Evolutionary conservation across 306 rosid genomes (phyloP), one percentile per base, ranked within the genome.

Genomic region (Morella rubra): DNA sequence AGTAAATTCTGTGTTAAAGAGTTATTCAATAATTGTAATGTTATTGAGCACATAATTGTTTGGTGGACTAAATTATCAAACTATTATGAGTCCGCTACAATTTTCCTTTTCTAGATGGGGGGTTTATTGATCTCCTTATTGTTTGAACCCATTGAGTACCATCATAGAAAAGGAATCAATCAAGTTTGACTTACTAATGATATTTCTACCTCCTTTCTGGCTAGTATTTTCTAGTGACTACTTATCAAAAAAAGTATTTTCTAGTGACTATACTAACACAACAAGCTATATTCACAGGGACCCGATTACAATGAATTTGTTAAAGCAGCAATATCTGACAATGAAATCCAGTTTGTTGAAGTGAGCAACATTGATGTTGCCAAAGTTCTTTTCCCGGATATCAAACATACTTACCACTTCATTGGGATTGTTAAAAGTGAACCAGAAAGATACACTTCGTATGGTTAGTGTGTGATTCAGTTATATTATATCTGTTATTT

Each of bases 401-500:
- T 83, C 61, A 82, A 74, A 81, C 42, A 80, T 74, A 64, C 91
- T 74, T 79, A 47, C 60, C 73, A 6, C 73, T 90, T 89, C 74
- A 76, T 95, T 82, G 97, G 97, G 73, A 82, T 95, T 50, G 96
- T 90, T 70, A 92, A 95, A 81, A 84, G 85, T 20, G 97, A 95
- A 81, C 91, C 93, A 0, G 99, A 95, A 86, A 92, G 87, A 89
- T 89, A 85, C 86, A 89, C 89, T 22, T 72, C 82, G 50, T 95
- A 88, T 73, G 97, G 97, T 95, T 79, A 89, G 98, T 83, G 59
- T 70, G 60, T 76, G 12, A 51, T 37, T 68, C 61, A 27, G 81
- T 71, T 56, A 51, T 53, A 44, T 27, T 40, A 42, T 32, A 4
- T 49, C 37, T 78, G 24, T 44, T 50, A 58, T 42, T 4, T 14